Conservation (phyloP, 306 rosid species). For the Quercus bicolor region DNA sequence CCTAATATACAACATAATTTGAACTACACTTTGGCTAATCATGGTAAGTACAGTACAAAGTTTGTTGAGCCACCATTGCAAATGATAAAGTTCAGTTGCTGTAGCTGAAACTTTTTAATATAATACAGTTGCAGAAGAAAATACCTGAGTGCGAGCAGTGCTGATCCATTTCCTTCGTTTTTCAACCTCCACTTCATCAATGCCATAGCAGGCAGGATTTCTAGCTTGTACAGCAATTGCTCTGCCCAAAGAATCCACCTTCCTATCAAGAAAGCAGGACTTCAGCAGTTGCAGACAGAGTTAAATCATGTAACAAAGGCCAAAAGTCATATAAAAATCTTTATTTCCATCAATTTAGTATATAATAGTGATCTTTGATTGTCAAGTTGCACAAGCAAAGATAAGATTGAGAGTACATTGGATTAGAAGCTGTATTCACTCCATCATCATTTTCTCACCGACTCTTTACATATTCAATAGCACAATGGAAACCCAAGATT, state of each 20-base stretch:
- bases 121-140: background rate
- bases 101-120: background rate
- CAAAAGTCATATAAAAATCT: background rate
- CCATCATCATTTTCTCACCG: constrained; percentile 2
- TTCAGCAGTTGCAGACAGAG: constrained; percentile 47
- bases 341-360: background rate
- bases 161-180: constrained; percentile 89
- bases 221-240: constrained; percentile 89
- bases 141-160: constrained; percentile 87
- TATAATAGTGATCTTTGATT: background rate
- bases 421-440: background rate
- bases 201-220: constrained; percentile 84
- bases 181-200: constrained; percentile 87
- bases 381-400: too few relatives aligned
- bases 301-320: background rate
- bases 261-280: constrained; percentile 74
- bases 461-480: background rate
- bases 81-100: background rate
- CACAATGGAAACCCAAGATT: background rate
- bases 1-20: too few relatives aligned
- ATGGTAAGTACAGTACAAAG: too few relatives aligned
- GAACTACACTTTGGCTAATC: too few relatives aligned
- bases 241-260: constrained; percentile 97
- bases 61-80: too few relatives aligned
- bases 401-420: background rate